Base-by-base conservation (phyloP, 306 rosid genomes). In the Datisca glomerata region DNA sequence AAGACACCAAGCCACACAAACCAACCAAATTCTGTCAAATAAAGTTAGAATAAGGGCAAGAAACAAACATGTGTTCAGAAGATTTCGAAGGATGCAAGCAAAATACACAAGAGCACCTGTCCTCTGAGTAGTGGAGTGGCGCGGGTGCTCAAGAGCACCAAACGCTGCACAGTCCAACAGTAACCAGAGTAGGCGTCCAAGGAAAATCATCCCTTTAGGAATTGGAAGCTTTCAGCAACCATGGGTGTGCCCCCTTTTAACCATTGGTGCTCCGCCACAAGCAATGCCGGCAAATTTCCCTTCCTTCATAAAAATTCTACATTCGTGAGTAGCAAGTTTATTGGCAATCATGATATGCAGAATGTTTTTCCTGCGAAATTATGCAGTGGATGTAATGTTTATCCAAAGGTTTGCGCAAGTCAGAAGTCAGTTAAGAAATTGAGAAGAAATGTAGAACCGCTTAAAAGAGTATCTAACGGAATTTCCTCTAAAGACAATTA, bases 371-470 rank as follows among this genome's bases (percentile, higher is more conserved):
- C 59, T 13, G 17, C 53, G 32, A 58, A 50, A 41, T 45, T 24
- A 3, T 35, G 23, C 64, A 54, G 20, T 36, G 76, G 66, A 49
- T 38, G 35, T 49, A 63, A 57, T 34, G 41, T 43, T 48, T 43
- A 43, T 24, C 68, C 65, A 15, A 60, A 64, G 55, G 72, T 66
- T 49, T 70, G 48, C 53, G 91, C 81, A 13, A 77, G 75, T 16
- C 45, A 61, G 56, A 87, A 67, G 35, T 55, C 76, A 2, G 67
- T 54, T 51, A 70, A 68, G 76, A 83, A 75, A 54, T 46, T 60
- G 60, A 71, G 43, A 57, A 61, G 63, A 63, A 56, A 67, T 13
- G 56, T 15, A 40, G 55, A 41, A 49, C 37, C 42, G 17, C 21
- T 29, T 1, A 49, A 63, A 39, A 42, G 39, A 12, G 78, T 47